phyloP scores from a whole-genome alignment of 2,329 filamentous ascomycete species.

The Cercospora brassicicola region DNA sequence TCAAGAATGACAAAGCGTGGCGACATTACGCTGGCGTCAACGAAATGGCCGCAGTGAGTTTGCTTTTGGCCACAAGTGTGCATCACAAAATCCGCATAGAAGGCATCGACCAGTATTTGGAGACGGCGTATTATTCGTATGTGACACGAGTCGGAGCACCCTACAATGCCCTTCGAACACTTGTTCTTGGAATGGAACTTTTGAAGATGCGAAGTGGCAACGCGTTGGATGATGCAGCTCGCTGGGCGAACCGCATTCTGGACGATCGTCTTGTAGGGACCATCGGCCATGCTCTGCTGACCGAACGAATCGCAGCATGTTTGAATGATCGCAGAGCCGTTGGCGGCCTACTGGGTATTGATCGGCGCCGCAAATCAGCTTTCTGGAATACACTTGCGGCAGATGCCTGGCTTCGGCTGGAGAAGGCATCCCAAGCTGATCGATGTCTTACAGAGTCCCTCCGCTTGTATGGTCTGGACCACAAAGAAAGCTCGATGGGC shows the following conservation, averaged over 20 bases:
- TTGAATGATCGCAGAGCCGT: conserved; percentile 70
- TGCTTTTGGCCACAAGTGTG: conserved; percentile 72
- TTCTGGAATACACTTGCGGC: conserved; percentile 84
- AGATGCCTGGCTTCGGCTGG: conserved; percentile 77
- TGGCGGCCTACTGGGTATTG: conserved; percentile 67
- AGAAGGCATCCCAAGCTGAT: conserved; percentile 75
- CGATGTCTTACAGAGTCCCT: conserved; percentile 71
- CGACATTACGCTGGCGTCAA: conserved; percentile 88
- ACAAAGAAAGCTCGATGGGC: conserved; percentile 27
- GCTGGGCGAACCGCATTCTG: conserved; percentile 77
- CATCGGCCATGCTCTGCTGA: conserved; percentile 77
- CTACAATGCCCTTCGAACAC: conserved; percentile 75
- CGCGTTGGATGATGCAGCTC: conserved; percentile 80
- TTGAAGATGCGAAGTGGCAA: conserved; percentile 76
- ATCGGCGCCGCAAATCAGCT: conserved; percentile 77
- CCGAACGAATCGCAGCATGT: conserved; percentile 81
- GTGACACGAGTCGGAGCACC: conserved; percentile 77
- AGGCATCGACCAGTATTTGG: conserved; percentile 80
- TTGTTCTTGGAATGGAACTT: conserved; percentile 76
- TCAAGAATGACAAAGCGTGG: conserved; percentile 95
- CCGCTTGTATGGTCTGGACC: conserved; percentile 47
- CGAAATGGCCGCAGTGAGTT: conserved; percentile 88
- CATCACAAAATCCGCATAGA: conserved; percentile 77
- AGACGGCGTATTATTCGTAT: conserved; percentile 90
- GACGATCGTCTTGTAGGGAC: conserved; percentile 73